Percentiles rank a stretch among this genome's conserved stretches.
Evolutionary conservation across 345 rosid genomes (phyloP).

Genomic region (Geranium rotundifolium): DNA sequence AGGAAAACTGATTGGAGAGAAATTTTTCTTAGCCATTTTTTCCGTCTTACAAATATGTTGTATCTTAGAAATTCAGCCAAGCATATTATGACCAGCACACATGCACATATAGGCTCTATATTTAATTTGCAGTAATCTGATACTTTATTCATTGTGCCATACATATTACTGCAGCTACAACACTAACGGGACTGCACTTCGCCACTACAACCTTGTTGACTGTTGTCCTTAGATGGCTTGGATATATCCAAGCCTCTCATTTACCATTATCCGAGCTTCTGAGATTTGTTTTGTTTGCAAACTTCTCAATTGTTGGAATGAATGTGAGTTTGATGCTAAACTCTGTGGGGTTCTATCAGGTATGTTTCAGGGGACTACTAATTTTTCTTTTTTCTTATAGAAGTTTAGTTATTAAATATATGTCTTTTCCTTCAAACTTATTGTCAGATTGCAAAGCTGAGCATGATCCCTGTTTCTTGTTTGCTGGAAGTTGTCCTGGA

Average conservation of each 20-base stretch:
- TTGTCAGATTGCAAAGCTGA: slow-evolving; percentile 82
- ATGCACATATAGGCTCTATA: too few relatives aligned
- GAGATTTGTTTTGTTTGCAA: slow-evolving; percentile 83
- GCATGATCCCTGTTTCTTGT: slow-evolving; percentile 96
- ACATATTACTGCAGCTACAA: slow-evolving; percentile 61
- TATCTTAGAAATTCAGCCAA: neutral
- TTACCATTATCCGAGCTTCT: slow-evolving; percentile 68
- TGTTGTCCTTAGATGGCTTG: slow-evolving; percentile 61
- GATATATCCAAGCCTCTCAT: slow-evolving; percentile 74
- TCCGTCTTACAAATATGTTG: neutral
- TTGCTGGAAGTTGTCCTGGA: slow-evolving; percentile 85
- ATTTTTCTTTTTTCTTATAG: neutral
- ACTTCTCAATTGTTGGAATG: slow-evolving; percentile 98
- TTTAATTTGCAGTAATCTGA: neutral
- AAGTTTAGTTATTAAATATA: neutral
- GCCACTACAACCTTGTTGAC: slow-evolving; percentile 86
- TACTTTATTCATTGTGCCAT: neutral
- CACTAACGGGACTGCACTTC: slow-evolving; percentile 98
- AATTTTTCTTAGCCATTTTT: neutral
- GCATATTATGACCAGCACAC: neutral
- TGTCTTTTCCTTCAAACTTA: slow-evolving; percentile 2
- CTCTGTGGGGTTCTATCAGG: slow-evolving; percentile 99
- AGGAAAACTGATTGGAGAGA: neutral
- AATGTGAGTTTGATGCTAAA: slow-evolving; percentile 99
- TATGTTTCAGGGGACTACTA: slow-evolving; percentile 6